Conservation (phyloP, 768 basidiomycete species). For the Boletus vinaceobasis region DNA sequence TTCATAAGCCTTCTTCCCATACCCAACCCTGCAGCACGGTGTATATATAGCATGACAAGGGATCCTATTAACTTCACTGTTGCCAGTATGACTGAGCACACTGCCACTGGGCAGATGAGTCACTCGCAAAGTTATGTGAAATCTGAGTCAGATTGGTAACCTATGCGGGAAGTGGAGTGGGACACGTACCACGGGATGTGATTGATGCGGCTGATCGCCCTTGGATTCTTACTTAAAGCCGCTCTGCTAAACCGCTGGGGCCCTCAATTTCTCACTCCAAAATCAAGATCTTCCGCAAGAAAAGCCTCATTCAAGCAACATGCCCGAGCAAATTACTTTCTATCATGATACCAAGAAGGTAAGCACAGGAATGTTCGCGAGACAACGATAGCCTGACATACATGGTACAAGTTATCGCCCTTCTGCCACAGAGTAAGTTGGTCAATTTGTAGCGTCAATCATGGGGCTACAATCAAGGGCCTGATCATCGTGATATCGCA, state of each 20-base stretch:
- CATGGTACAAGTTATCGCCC: constrained; percentile 44
- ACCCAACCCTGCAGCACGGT: too few species aligned
- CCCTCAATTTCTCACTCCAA: too few species aligned
- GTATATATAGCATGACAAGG: too few species aligned
- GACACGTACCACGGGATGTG: too few species aligned
- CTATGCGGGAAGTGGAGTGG: too few species aligned
- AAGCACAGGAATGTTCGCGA: not conserved
- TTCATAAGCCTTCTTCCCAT: too few species aligned
- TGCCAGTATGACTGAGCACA: too few species aligned
- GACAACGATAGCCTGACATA: not conserved
- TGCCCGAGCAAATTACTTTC: constrained; percentile 36
- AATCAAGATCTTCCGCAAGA: not conserved
- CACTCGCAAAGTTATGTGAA: too few species aligned
- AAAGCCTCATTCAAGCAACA: not conserved
- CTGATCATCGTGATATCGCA: constrained; percentile 20
- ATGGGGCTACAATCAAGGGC: not conserved
- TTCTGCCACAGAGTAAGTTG: constrained; percentile 48
- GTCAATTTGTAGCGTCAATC: not conserved
- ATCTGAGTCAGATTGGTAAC: too few species aligned
- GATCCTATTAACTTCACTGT: too few species aligned
- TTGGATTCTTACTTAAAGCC: not conserved
- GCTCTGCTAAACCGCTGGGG: not conserved
- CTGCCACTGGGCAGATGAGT: too few species aligned
- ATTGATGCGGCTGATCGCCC: not conserved
- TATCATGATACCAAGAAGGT: constrained; percentile 39